These are phyloP conservation scores for Microsporum canis DNA, from an alignment of 2,329 filamentous ascomycete species.

Conservation along the genomic window DNA sequence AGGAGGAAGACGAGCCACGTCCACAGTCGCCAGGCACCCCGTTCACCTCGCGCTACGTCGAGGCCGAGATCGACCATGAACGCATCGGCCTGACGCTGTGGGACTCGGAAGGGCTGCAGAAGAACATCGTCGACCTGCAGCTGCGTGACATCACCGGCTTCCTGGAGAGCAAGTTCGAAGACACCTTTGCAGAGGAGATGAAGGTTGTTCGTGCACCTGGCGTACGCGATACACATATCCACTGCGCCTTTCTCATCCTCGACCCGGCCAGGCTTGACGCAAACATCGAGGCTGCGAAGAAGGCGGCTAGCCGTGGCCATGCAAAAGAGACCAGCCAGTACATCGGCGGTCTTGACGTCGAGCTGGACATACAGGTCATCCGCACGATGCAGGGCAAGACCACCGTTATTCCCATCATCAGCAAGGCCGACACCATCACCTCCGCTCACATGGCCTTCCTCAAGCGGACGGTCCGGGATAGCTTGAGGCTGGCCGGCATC, in stretches of 20 bases:
- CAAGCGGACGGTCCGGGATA: slow-evolving; percentile 82
- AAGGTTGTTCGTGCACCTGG: slow-evolving; percentile 91
- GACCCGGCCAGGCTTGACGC: slow-evolving; percentile 77
- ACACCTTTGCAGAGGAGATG: slow-evolving; percentile 94
- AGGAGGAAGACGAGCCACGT: slow-evolving; percentile 48
- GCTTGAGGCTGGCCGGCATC: slow-evolving; percentile 70
- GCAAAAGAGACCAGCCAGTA: slow-evolving; percentile 39
- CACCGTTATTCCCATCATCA: slow-evolving; percentile 86
- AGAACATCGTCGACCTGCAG: slow-evolving; percentile 88
- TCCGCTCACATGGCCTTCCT: slow-evolving; percentile 84
- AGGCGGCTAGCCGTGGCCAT: slow-evolving; percentile 40
- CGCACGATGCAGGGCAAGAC: slow-evolving; percentile 84
- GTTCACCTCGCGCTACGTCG: slow-evolving; percentile 80
- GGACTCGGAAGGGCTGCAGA: slow-evolving; percentile 93
- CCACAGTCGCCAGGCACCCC: slow-evolving; percentile 47
- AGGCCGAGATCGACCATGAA: slow-evolving; percentile 88
- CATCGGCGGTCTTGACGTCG: slow-evolving; percentile 67
- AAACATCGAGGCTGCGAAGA: slow-evolving; percentile 60
- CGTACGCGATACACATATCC: slow-evolving; percentile 91
- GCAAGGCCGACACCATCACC: slow-evolving; percentile 96
- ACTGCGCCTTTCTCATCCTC: slow-evolving; percentile 84
- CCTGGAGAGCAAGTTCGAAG: slow-evolving; percentile 95
- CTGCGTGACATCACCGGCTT: slow-evolving; percentile 83
- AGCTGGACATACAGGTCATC: slow-evolving; percentile 81
- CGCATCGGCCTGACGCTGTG: slow-evolving; percentile 85